These are phyloP conservation scores for Wickerhamomyces mucosus DNA, from an alignment of 805 yeast species.

Conservation along the genomic window DNA sequence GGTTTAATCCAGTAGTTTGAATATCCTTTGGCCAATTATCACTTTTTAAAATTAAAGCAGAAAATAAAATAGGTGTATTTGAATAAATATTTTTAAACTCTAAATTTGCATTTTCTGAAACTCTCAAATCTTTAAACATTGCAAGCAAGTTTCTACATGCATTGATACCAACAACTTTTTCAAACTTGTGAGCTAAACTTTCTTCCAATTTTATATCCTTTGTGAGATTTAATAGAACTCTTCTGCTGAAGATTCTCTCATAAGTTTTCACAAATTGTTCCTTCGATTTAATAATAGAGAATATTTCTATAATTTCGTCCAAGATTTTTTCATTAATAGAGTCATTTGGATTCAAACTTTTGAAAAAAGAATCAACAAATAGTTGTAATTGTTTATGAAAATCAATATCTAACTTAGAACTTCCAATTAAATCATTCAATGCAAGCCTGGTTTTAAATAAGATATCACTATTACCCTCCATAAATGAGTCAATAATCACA, in stretches of 20 bases:
- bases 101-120: conserved; percentile 1
- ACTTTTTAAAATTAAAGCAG: conserved; percentile 12
- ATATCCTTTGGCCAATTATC: conserved; percentile 14
- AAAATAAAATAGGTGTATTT: conserved; percentile 6
- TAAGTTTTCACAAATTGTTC: conserved; percentile 12
- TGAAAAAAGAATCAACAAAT: conserved; percentile 15
- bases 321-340: conserved; percentile 2
- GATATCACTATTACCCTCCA: conserved; percentile 7
- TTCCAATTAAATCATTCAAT: too few relatives aligned
- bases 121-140: conserved; percentile 15
- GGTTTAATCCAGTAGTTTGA: too few relatives aligned
- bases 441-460: conserved; percentile 15
- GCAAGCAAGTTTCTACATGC: conserved; percentile 5
- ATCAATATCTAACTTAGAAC: too few relatives aligned
- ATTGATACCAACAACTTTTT: conserved; percentile 11
- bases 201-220: conserved; percentile 7
- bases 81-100: background rate
- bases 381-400: conserved; percentile 9
- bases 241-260: conserved; percentile 13
- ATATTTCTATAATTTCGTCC: conserved; percentile 9
- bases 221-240: conserved; percentile 10
- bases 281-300: conserved; percentile 16
- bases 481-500: conserved; percentile 3
- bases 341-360: background rate
- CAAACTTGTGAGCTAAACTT: conserved; percentile 4